Evolutionary conservation across 2,329 filamentous ascomycete species (phyloP).

Genomic region (Colletotrichum graminicola): DNA sequence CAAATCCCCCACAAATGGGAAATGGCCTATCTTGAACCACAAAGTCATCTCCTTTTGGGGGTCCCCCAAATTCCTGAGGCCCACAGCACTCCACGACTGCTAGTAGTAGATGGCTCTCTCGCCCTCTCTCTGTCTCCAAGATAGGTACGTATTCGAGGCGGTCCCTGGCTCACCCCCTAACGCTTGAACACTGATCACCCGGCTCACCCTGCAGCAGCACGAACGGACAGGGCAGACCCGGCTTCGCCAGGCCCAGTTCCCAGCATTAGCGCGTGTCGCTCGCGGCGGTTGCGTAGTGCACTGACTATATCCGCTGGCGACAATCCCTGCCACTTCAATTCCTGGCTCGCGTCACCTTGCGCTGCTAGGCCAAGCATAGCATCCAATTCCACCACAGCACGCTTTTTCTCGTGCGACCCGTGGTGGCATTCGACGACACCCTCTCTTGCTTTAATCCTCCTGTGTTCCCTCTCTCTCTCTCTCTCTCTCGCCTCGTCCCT

Average conservation of each 20-base stretch:
- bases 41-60: neutral
- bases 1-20: neutral
- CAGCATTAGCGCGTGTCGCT: constrained; percentile 21
- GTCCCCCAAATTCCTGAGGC: neutral
- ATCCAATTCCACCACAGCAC: constrained; percentile 34
- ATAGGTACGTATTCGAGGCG: constrained; percentile 2
- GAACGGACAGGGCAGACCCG: neutral
- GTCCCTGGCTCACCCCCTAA: constrained; percentile 34
- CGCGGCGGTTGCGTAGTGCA: constrained; percentile 29
- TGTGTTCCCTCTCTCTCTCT: neutral
- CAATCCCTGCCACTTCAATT: constrained; percentile 36
- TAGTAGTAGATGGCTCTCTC: neutral
- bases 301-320: constrained; percentile 14
- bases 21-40: constrained; percentile 8
- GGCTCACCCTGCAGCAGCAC: constrained; percentile 12
- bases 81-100: constrained; percentile 16
- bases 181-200: constrained; percentile 7
- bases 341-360: constrained; percentile 37
- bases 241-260: neutral
- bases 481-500: neutral
- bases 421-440: constrained; percentile 33
- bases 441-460: constrained; percentile 24
- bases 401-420: constrained; percentile 36
- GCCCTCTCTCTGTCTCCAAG: too few species aligned
- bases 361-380: constrained; percentile 27